Evolutionary conservation across 108 stramenopile genomes (phyloP).

Genomic region (Fragilaria crotonensis): DNA sequence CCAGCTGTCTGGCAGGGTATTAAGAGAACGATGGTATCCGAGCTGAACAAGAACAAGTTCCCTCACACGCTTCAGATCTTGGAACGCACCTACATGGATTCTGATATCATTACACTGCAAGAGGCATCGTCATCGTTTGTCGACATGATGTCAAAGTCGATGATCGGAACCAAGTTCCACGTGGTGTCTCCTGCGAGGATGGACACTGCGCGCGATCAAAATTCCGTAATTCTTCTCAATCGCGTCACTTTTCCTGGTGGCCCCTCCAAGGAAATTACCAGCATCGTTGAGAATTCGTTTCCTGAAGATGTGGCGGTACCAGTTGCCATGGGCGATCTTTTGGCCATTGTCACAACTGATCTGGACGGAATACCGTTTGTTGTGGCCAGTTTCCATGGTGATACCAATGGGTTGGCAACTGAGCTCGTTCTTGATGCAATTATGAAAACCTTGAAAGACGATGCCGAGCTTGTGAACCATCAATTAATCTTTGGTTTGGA

Average conservation of each 20-base stretch:
- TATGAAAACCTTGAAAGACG: constrained; percentile 34
- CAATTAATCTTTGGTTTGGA: constrained; percentile 83
- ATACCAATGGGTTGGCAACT: constrained; percentile 87
- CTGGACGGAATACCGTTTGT: constrained; percentile 38
- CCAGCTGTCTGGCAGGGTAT: constrained; percentile 79
- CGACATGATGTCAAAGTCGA: constrained; percentile 48
- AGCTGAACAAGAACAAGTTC: constrained; percentile 84
- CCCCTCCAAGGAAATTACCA: constrained; percentile 46
- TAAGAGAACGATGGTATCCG: constrained; percentile 78
- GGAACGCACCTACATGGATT: constrained; percentile 61
- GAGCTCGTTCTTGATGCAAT: constrained; percentile 69
- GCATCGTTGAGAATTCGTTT: constrained; percentile 36
- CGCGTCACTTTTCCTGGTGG: constrained; percentile 54
- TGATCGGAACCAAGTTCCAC: constrained; percentile 46
- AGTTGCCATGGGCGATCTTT: constrained; percentile 75
- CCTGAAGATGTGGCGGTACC: constrained; percentile 53
- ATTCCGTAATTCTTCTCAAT: constrained; percentile 70
- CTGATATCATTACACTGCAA: constrained; percentile 89
- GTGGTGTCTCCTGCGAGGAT: constrained; percentile 38
- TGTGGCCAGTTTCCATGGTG: constrained; percentile 81
- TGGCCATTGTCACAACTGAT: constrained; percentile 45
- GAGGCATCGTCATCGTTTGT: constrained; percentile 85
- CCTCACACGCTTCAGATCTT: constrained; percentile 85
- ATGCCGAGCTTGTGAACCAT: constrained; percentile 20
- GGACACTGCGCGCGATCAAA: constrained; percentile 79